Evolutionary conservation across 75 land plant species (phyloP).

Genomic region (Pinus taeda): DNA sequence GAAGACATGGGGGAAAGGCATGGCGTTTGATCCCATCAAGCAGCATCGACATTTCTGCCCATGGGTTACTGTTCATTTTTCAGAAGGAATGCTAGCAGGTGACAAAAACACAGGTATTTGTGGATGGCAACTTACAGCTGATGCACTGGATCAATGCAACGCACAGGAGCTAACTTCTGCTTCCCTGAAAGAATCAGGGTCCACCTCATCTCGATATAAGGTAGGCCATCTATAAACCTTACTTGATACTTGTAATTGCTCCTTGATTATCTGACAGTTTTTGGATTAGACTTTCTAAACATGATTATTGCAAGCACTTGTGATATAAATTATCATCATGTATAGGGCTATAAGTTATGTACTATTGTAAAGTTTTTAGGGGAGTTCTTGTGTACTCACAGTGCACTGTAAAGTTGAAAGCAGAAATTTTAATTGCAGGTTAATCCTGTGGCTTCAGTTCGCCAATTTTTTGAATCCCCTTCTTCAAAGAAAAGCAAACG

Average conservation of each 20-base stretch:
- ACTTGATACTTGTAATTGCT: background rate
- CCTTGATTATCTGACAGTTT: background rate
- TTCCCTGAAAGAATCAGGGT: slow-evolving; percentile 12
- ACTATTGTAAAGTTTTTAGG: background rate
- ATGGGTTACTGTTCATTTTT: slow-evolving; percentile 61
- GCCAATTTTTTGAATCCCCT: slow-evolving; percentile 7
- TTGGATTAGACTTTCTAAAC: background rate
- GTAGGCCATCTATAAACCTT: background rate
- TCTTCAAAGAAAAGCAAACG: slow-evolving; percentile 7
- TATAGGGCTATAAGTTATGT: background rate
- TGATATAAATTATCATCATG: background rate
- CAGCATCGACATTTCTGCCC: slow-evolving; percentile 92
- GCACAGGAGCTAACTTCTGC: slow-evolving; percentile 14
- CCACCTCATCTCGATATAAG: slow-evolving; percentile 14
- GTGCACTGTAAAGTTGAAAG: slow-evolving; percentile 1
- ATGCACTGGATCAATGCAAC: slow-evolving; percentile 42
- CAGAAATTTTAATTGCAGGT: background rate
- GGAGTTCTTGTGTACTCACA: background rate
- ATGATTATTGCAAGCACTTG: background rate
- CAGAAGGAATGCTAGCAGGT: slow-evolving; percentile 10
- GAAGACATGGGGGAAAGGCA: slow-evolving; percentile 5
- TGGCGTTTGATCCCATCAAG: slow-evolving; percentile 75
- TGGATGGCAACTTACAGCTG: slow-evolving; percentile 75
- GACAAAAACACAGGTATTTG: slow-evolving; percentile 27
- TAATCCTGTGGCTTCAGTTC: slow-evolving; percentile 13